phyloP scores from a whole-genome alignment of 1,284 basidiomycete species.

The Cutaneotrichosporon dermatis region DNA sequence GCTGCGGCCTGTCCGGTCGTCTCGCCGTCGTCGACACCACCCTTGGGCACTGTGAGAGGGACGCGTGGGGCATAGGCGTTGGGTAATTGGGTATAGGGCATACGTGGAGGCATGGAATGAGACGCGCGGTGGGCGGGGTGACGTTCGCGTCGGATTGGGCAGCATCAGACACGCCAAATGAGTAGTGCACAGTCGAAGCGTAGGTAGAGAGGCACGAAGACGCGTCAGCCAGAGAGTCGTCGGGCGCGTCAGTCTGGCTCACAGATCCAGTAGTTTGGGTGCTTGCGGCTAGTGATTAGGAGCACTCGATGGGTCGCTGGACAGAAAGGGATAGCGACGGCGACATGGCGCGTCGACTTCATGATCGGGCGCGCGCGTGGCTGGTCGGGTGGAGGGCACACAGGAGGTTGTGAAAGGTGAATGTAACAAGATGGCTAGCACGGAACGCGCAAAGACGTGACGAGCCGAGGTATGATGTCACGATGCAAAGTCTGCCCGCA shows the following conservation, averaged over 20 bases:
- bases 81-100: neutral
- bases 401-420: no score
- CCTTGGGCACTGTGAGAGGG: slow-evolving; percentile 39
- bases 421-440: neutral
- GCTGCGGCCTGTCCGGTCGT: slow-evolving; percentile 42
- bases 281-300: slow-evolving; percentile 42
- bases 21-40: slow-evolving; percentile 44
- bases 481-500: no score
- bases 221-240: neutral
- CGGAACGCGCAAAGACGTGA: neutral
- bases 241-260: neutral
- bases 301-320: slow-evolving; percentile 30
- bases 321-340: slow-evolving; percentile 38
- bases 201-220: neutral
- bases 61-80: neutral
- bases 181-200: no score
- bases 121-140: no score
- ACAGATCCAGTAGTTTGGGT: slow-evolving; percentile 45
- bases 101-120: no score
- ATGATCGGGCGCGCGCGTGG: neutral
- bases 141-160: no score
- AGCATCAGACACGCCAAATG: no score
- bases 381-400: neutral
- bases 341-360: slow-evolving; percentile 35
- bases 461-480: no score